Base-by-base conservation (phyloP, 78 protist genomes). In the Chrysochromulina parva region DNA sequence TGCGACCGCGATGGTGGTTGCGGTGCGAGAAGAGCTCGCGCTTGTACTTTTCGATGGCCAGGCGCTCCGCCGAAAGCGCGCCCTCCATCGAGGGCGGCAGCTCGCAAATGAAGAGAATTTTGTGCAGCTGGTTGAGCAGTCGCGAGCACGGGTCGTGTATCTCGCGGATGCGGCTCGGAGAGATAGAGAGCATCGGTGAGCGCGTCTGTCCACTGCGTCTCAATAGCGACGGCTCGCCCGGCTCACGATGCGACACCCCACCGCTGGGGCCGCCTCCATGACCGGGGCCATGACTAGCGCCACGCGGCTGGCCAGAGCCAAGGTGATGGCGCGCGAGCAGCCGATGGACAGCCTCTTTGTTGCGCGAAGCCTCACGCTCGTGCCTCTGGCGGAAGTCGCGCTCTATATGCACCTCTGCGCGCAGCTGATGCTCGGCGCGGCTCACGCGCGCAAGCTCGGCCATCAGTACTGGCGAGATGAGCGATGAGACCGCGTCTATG, bases 81-180 rank as follows among this genome's bases (percentile, higher is more conserved):
- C 62, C 62, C 14, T 28, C 19, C 28, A 24, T 5, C 17, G 86
- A 53, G 48, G 86, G 86, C 86, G 86, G 86, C 60, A 78, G 86
- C 86, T 78, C 62, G 28, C 26, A 1, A 28, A 78, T 78, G 60
- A 78, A 78, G 20, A 78, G 86, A 11, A 78, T 53, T 62, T 78
- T 78, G 60, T 78, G 86, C 28, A 78, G 60, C 60, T 78, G 86
- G 86, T 78, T 48, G n/a, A 78, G 47, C 7, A 78, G 7, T 3
- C 59, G 86, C 60, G 86, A 78, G 58, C 57, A 53, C 14, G 86
- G 86, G 62, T 78, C 86, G 59, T 52, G 47, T 0, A 78, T 78
- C 86, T 78, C 86, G 0, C 62, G 59, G 62, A 78, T 53, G 38
- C 86, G 86, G 47, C 6, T 5, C 13, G 86, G 86, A 10, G 86